Evolutionary conservation across 208 protist genomes (phyloP).

Genomic region (Naegleria fowleri): DNA sequence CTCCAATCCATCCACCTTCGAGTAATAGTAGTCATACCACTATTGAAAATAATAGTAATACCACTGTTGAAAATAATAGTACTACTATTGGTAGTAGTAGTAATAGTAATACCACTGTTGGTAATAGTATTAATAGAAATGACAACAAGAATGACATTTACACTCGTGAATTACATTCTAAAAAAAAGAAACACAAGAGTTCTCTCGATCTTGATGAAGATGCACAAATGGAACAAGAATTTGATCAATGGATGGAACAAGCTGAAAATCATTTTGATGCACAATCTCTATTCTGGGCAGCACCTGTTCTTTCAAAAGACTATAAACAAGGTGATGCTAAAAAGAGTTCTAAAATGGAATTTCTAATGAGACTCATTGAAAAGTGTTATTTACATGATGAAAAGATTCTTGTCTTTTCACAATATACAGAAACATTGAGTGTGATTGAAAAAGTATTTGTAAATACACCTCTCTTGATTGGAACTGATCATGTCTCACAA

Average conservation of each 20-base stretch:
- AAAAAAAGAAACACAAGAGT: not conserved
- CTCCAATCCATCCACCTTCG: too few species aligned
- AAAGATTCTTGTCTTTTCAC: constrained; percentile 34
- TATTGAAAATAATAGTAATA: too few species aligned
- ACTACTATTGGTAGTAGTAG: too few species aligned
- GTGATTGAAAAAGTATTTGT: constrained; percentile 14
- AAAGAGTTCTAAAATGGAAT: constrained; percentile 26
- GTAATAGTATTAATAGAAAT: too few species aligned
- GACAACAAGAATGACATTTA: too few species aligned
- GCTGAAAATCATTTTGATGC: not conserved
- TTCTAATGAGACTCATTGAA: constrained; percentile 26
- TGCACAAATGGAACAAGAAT: not conserved
- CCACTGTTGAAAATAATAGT: too few species aligned
- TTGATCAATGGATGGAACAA: not conserved
- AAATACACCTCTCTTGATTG: not conserved
- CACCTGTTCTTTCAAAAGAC: not conserved
- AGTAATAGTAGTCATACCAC: too few species aligned
- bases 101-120: too few species aligned
- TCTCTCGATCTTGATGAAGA: not conserved
- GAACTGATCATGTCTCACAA: not conserved
- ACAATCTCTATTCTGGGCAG: not conserved
- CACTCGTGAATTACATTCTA: not conserved
- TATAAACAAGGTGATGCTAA: not conserved
- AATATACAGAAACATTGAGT: constrained; percentile 33
- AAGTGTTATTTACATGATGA: not conserved